These are phyloP conservation scores for Apiospora kogelbergensis DNA, from an alignment of 2,329 filamentous ascomycete species.

Conservation along the genomic window DNA sequence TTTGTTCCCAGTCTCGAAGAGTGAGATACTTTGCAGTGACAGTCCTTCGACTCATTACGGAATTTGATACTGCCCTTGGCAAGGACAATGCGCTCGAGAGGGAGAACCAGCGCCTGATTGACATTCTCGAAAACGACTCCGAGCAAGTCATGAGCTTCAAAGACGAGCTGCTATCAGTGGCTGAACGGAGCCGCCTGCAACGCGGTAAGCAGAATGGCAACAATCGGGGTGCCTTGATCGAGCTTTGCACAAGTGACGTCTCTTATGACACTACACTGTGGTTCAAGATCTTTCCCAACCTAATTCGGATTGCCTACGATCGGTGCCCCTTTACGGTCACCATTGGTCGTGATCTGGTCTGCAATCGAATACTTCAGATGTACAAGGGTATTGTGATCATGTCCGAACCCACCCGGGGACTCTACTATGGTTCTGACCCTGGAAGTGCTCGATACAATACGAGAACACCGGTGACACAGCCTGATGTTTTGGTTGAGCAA, in stretches of 20 bases:
- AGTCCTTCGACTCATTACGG: constrained; percentile 85
- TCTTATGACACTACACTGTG: constrained; percentile 93
- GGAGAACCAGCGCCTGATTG: constrained; percentile 75
- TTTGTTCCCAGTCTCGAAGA: constrained; percentile 90
- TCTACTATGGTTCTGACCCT: constrained; percentile 62
- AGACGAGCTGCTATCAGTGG: constrained; percentile 85
- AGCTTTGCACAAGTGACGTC: constrained; percentile 92
- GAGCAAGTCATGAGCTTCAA: constrained; percentile 88
- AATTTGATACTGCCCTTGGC: constrained; percentile 87
- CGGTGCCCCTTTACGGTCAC: constrained; percentile 90
- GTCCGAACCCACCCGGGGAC: constrained; percentile 69
- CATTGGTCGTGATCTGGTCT: constrained; percentile 87
- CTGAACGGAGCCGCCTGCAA: constrained; percentile 88
- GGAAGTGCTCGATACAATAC: constrained; percentile 51
- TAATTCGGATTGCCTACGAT: constrained; percentile 87
- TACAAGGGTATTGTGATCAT: constrained; percentile 79
- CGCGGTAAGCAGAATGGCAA: constrained; percentile 84
- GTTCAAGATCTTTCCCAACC: constrained; percentile 97
- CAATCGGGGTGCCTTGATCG: constrained; percentile 81
- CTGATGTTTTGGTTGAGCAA: constrained; percentile 89
- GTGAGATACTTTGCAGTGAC: constrained; percentile 91
- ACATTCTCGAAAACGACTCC: constrained; percentile 88
- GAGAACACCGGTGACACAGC: constrained; percentile 68
- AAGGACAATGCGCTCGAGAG: constrained; percentile 60
- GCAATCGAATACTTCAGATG: constrained; percentile 89